phyloP scores from a whole-genome alignment of 805 yeast species.

The Metschnikowia kunwiensis region DNA sequence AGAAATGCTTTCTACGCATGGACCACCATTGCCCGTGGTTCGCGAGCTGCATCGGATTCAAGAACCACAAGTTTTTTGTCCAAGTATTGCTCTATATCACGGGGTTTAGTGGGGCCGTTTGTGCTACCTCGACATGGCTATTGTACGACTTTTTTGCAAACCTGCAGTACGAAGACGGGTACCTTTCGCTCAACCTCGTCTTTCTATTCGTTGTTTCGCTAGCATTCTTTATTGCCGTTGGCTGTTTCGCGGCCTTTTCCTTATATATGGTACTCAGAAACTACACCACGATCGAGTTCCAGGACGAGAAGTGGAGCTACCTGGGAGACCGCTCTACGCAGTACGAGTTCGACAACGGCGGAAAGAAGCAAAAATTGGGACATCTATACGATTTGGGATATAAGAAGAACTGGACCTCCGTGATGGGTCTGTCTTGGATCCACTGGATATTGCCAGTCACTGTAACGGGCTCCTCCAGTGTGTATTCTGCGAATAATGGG shows the following conservation, averaged over 20 bases:
- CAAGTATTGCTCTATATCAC: conserved; percentile 64
- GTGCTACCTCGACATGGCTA: conserved; percentile 37
- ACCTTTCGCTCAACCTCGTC: conserved; percentile 56
- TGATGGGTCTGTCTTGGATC: conserved; percentile 66
- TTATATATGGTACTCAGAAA: conserved; percentile 59
- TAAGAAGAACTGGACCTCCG: conserved; percentile 55
- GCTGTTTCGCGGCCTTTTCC: conserved; percentile 52
- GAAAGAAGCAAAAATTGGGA: conserved; percentile 47
- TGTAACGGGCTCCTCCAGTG: conserved; percentile 18
- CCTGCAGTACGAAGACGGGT: conserved; percentile 35
- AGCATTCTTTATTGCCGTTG: conserved; percentile 47
- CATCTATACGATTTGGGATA: conserved; percentile 78
- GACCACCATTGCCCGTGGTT: conserved; percentile 87
- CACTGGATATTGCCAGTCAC: conserved; percentile 71
- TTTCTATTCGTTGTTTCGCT: conserved; percentile 57
- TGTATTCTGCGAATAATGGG: conserved; percentile 40
- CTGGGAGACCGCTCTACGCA: conserved; percentile 30
- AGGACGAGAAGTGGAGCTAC: conserved; percentile 49
- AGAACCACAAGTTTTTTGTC: conserved; percentile 74
- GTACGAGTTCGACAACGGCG: conserved; percentile 34
- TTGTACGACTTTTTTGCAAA: conserved; percentile 48
- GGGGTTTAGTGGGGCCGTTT: conserved; percentile 43
- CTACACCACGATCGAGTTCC: conserved; percentile 78
- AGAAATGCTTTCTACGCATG: conserved; percentile 48
- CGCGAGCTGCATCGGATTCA: conserved; percentile 79